These are phyloP conservation scores for Albizia julibrissin DNA, from an alignment of 306 rosid species.

Conservation along the genomic window DNA sequence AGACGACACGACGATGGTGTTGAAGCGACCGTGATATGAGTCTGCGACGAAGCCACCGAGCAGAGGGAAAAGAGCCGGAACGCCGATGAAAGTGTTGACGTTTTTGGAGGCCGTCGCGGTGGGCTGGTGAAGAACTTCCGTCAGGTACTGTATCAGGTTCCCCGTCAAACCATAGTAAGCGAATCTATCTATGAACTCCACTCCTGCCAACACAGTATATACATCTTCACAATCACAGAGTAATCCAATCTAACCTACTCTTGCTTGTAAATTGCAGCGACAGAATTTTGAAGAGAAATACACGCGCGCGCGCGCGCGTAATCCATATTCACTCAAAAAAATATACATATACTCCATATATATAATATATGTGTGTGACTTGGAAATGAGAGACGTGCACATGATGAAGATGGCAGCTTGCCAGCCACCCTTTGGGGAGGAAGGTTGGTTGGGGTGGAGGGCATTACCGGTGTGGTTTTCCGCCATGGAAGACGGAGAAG, in stretches of 20 bases:
- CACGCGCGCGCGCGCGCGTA: no score
- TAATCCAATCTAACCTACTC: no score
- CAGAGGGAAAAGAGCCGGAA: slow-evolving; percentile 51
- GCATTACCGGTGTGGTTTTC: background rate
- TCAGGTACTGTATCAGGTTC: slow-evolving; percentile 39
- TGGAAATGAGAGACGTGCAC: slow-evolving; percentile 27
- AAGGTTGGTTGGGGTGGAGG: slow-evolving; percentile 21
- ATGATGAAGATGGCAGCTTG: slow-evolving; percentile 56
- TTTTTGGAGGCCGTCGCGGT: slow-evolving; percentile 44
- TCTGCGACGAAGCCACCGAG: slow-evolving; percentile 64
- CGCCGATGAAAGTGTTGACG: slow-evolving; percentile 63
- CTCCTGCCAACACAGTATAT: slow-evolving; percentile 17
- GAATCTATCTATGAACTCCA: slow-evolving; percentile 53
- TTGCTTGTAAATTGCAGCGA: no score
- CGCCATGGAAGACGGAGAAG: slow-evolving; percentile 13
- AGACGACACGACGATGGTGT: slow-evolving; percentile 52
- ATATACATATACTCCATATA: no score
- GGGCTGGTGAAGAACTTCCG: slow-evolving; percentile 44
- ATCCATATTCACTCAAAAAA: no score
- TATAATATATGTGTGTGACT: no score
- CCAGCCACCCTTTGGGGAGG: slow-evolving; percentile 47
- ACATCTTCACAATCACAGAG: no score
- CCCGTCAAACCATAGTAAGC: slow-evolving; percentile 44
- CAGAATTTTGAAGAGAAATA: no score
- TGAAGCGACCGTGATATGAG: slow-evolving; percentile 60